These are phyloP conservation scores for Aspergillus tubingensis DNA, from an alignment of 2,329 filamentous ascomycete species.

Conservation along the genomic window DNA sequence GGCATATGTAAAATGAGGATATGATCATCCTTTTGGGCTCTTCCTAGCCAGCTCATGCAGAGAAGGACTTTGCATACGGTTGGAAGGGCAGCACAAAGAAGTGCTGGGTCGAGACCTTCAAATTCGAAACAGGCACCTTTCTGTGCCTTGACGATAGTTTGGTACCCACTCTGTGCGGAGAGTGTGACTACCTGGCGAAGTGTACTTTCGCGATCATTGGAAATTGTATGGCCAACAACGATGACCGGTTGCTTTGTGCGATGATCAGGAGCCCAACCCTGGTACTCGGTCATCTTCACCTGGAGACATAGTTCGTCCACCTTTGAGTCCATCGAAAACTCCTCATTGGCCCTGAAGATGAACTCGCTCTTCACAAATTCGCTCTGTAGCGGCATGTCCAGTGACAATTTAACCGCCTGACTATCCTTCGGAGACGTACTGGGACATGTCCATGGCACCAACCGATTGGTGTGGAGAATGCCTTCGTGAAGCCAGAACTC, in stretches of 20 bases:
- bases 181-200: background rate
- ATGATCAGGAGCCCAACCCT: background rate
- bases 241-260: background rate
- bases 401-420: background rate
- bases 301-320: background rate
- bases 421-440: background rate
- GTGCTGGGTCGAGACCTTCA: background rate
- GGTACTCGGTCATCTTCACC: background rate
- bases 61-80: background rate
- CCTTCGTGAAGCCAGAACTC: slow-evolving; percentile 10
- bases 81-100: background rate
- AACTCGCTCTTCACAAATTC: background rate
- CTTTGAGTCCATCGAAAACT: background rate
- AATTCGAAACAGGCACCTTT: background rate
- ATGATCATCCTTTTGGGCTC: background rate
- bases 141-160: background rate
- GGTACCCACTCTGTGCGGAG: background rate
- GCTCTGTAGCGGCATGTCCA: background rate
- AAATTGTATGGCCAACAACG: background rate
- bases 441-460: background rate
- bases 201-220: background rate
- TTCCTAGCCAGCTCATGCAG: background rate
- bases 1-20: background rate
- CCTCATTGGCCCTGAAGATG: background rate
- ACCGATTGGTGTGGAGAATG: background rate